Evolutionary conservation across 768 basidiomycete species (phyloP), one percentile per base, ranked within the genome.

Genomic region (Sarcodon aspratus): DNA sequence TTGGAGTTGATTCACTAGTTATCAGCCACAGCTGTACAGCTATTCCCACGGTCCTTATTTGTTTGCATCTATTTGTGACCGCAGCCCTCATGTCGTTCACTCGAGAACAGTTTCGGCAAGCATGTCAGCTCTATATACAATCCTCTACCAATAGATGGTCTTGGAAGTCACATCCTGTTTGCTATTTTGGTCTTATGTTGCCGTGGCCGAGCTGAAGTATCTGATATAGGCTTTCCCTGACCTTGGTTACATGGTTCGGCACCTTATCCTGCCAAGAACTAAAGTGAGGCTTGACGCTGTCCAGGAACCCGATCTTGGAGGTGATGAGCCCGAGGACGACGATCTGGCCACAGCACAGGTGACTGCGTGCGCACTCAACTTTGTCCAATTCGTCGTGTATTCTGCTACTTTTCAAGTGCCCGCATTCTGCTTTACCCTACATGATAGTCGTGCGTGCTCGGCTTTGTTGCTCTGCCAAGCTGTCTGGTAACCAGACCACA

Each of bases 341-440:
- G 71, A 74, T 51, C 66, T 64, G n/a, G 70, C 75, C 1, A 63
- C 63, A 31, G 64, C 66, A 34, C 31, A 53, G 11, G 7, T 55
- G 12, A 44, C 48, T 9, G 18, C 38, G 13, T 55, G 49, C 0
- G 50, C 62, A 37, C 54, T 85, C 36, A 69, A 62, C 34, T 79
- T 71, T 52, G 65, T 67, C 44, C 83, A 92, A 63, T 82, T 78
- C 51, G 66, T 94, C 47, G 82, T 81, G 33, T 84, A 78, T 60
- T 92, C 89, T 27, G 66, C 82, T 9, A 83, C 85, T 0, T 95
- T 84, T 60, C 78, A 74, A 57, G 87, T 89, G 1, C 92, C 92
- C 7, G 74, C 80, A 1, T 84, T 95, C 58, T 93, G 91, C 66
- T 91, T 94, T 63, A 74, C 76, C 4, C 64, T 85, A 11, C 74